Conservation (phyloP, 2,329 filamentous ascomycete genomes). For the Xylaria arbuscula region DNA sequence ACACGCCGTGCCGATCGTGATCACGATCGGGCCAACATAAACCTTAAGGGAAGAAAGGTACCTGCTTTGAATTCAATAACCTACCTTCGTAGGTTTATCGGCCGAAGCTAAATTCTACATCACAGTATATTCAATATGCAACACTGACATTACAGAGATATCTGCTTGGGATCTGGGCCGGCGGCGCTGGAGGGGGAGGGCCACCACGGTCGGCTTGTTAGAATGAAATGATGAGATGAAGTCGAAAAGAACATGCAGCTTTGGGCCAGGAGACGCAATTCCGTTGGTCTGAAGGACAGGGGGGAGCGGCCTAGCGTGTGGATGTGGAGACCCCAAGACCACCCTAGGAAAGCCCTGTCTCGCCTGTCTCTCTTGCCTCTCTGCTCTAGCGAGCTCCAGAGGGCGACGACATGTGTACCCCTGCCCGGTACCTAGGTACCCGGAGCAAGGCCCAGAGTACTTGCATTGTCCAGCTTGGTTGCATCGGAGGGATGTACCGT, state of each 20-base stretch:
- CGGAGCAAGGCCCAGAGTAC: not conserved
- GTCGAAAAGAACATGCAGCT: slow-evolving; percentile 50
- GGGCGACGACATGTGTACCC: slow-evolving; percentile 30
- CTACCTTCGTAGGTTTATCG: not conserved
- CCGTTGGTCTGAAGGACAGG: slow-evolving; percentile 47
- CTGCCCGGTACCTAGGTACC: slow-evolving; percentile 14
- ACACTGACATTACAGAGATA: not conserved
- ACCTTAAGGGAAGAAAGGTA: slow-evolving; percentile 20
- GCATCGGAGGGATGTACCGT: slow-evolving; percentile 5
- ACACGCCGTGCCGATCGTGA: slow-evolving; percentile 34
- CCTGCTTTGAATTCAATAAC: not conserved
- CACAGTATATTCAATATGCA: not conserved
- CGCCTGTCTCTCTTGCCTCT: slow-evolving; percentile 32
- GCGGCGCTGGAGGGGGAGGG: slow-evolving; percentile 20
- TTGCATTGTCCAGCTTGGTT: not conserved
- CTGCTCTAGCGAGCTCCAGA: slow-evolving; percentile 18
- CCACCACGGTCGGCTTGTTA: slow-evolving; percentile 24
- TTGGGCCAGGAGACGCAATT: slow-evolving; percentile 46
- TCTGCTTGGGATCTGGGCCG: not conserved
- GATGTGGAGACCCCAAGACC: slow-evolving; percentile 38
- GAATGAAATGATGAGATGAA: slow-evolving; percentile 49
- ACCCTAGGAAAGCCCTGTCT: slow-evolving; percentile 34
- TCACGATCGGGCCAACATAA: slow-evolving; percentile 28
- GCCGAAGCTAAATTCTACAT: slow-evolving; percentile 9
- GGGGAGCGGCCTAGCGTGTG: slow-evolving; percentile 38